Conservation (phyloP, 2,329 filamentous ascomycete species). For the Falciphora oryzae region DNA sequence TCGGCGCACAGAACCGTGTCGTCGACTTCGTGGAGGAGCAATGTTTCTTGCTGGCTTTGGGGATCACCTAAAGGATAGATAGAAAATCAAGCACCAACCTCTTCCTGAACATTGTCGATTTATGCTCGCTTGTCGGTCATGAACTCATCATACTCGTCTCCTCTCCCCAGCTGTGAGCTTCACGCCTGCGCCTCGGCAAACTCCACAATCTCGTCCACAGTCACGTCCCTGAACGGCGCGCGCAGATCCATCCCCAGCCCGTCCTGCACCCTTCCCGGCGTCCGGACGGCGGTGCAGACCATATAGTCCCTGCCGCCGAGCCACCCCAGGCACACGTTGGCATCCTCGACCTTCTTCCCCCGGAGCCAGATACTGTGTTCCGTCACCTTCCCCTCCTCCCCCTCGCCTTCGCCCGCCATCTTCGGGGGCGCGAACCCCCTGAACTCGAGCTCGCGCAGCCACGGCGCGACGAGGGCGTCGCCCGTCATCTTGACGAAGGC, state of each 20-base stretch:
- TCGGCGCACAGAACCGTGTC: background rate
- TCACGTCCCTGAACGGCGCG: conserved; percentile 36
- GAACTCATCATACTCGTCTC: too few relatives aligned
- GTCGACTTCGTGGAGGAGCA: background rate
- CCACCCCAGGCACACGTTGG: conserved; percentile 36
- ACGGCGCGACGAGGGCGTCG: conserved; percentile 67
- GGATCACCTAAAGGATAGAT: background rate
- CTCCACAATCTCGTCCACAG: conserved; percentile 38
- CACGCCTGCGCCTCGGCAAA: conserved; percentile 32
- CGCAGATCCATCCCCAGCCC: conserved; percentile 32
- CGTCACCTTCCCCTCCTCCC: conserved; percentile 18
- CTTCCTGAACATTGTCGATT: background rate
- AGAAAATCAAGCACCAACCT: background rate
- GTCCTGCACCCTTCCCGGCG: conserved; percentile 28
- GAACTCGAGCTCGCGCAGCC: conserved; percentile 68
- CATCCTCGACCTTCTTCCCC: conserved; percentile 33
- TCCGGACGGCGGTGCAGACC: conserved; percentile 46
- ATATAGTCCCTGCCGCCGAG: conserved; percentile 44
- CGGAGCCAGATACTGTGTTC: conserved; percentile 33
- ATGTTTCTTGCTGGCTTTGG: background rate
- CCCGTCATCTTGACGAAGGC: conserved; percentile 80
- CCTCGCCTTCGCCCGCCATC: conserved; percentile 13
- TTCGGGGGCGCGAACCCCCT: conserved; percentile 52
- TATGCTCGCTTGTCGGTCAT: background rate
- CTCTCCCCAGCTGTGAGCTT: background rate